Conservation (phyloP, 805 yeast genomes). For the Cyberlindnera mycetangii region DNA sequence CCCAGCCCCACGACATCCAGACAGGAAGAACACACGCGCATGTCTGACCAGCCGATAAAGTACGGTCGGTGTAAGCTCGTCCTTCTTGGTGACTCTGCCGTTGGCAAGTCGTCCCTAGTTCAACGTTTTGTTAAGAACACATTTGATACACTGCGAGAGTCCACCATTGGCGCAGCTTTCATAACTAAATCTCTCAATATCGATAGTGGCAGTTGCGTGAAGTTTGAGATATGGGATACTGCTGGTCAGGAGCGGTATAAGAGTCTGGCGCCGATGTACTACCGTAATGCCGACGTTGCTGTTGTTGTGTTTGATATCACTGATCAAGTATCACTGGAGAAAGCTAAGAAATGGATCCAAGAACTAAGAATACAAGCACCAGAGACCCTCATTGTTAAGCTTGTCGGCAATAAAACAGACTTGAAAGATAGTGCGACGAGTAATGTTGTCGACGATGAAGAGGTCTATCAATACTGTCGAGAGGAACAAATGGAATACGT, state of each 20-base stretch:
- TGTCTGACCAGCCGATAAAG: conserved; percentile 1
- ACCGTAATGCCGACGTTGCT: conserved; percentile 79
- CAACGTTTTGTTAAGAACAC: conserved; percentile 71
- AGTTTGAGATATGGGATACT: conserved; percentile 70
- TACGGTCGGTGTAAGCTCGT: conserved; percentile 61
- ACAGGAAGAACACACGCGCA: background rate
- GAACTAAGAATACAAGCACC: conserved; percentile 85
- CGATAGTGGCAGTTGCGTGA: conserved; percentile 40
- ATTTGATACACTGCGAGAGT: conserved; percentile 78
- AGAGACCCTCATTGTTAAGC: conserved; percentile 68
- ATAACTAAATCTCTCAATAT: conserved; percentile 71
- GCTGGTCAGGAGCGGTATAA: conserved; percentile 94
- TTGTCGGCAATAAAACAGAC: conserved; percentile 88
- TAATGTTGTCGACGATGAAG: conserved; percentile 24
- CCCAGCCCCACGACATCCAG: too few relatives aligned
- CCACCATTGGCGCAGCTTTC: conserved; percentile 99
- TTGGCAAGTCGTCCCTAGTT: conserved; percentile 81
- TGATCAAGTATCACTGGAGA: conserved; percentile 63
- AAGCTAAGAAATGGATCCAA: conserved; percentile 88
- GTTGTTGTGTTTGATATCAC: conserved; percentile 85
- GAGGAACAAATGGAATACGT: conserved; percentile 28
- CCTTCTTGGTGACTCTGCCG: conserved; percentile 70
- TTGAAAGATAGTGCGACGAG: conserved; percentile 30
- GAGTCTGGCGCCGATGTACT: conserved; percentile 80
- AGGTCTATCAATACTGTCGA: conserved; percentile 9